Evolutionary conservation across 805 yeast species (phyloP), one percentile per base, ranked within the genome.

Genomic region (Candida sonorensis): DNA sequence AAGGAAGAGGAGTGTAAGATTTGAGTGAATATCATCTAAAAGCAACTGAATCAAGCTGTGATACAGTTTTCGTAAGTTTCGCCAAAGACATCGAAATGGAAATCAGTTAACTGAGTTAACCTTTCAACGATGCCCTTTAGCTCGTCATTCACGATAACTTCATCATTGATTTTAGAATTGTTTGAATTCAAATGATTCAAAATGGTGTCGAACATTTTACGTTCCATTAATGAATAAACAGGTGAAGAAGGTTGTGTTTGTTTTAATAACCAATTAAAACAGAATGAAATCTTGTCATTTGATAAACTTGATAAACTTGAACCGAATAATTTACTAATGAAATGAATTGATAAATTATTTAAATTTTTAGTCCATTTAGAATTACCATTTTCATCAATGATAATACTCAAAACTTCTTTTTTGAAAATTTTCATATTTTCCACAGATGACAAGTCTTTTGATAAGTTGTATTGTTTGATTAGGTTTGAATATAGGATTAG

Each of bases 291-390:
- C 36, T 69, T 69, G 1, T 68, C 55, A 26, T 59, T 46, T 17
- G 61, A 63, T 8, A 58, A 45, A 38, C 40, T 44, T 15, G 26
- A 26, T 6, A 19, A 10, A 14, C 18, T 23, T n/a, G 26, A 12
- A 8, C 38, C 37, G 23, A 33, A 26, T 29, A 48, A 29, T 31
- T 58, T 61, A 44, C 72, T 70, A 21, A 72, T 70, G 30, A 81
- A 50, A 51, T 81, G 94, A 38, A 85, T 66, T 4, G 90, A 72
- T 40, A 86, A 73, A 11, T 81, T 66, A 41, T 75, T 70, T 17
- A 84, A 72, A 55, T 85, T 85, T 50, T 84, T 73, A 1, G 95
- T 85, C 95, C 95, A 85, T 61, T 87, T 84, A 37, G 84, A 75
- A 53, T 82, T 83, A 2, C 94, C 95, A 47, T 79, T 81, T 37